These are phyloP conservation scores for Tetrapisispora nanseiensis DNA, from an alignment of 805 yeast species.

Conservation along the genomic window DNA sequence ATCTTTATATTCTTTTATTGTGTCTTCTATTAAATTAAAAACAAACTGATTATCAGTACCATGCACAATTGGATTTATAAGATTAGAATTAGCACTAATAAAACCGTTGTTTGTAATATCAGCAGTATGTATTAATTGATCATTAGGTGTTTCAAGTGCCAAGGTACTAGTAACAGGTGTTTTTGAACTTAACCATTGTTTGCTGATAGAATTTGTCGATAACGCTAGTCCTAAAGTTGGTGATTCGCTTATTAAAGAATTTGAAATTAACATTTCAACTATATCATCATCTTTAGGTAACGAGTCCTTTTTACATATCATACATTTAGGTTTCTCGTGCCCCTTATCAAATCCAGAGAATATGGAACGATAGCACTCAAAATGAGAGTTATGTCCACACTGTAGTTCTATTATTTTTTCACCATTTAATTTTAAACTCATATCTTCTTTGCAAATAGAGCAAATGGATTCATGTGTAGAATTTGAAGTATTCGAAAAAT, in stretches of 20 bases:
- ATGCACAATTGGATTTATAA: neutral
- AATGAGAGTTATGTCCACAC: constrained; percentile 38
- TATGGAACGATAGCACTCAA: constrained; percentile 33
- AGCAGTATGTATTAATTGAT: constrained; percentile 24
- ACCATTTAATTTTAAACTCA: constrained; percentile 32
- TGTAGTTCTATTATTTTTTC: constrained; percentile 35
- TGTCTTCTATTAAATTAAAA: neutral
- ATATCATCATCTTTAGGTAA: constrained; percentile 25
- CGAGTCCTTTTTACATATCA: constrained; percentile 16
- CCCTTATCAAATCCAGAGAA: constrained; percentile 13
- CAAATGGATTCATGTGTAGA: constrained; percentile 17
- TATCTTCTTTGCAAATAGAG: constrained; percentile 37
- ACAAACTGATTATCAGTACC: neutral
- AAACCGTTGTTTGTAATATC: constrained; percentile 25
- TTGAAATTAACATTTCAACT: constrained; percentile 20
- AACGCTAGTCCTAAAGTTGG: neutral
- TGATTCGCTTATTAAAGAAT: constrained; percentile 7
- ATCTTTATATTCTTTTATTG: neutral
- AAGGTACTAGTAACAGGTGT: constrained; percentile 5
- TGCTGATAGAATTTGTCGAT: neutral
- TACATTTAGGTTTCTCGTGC: constrained; percentile 21
- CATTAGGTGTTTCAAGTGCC: constrained; percentile 18
- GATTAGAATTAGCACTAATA: constrained; percentile 8
- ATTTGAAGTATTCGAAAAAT: constrained; percentile 15
- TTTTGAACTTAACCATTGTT: constrained; percentile 16